These are phyloP conservation scores for Neurospora hispaniola DNA, from an alignment of 495 filamentous ascomycete species.

Conservation along the genomic window DNA sequence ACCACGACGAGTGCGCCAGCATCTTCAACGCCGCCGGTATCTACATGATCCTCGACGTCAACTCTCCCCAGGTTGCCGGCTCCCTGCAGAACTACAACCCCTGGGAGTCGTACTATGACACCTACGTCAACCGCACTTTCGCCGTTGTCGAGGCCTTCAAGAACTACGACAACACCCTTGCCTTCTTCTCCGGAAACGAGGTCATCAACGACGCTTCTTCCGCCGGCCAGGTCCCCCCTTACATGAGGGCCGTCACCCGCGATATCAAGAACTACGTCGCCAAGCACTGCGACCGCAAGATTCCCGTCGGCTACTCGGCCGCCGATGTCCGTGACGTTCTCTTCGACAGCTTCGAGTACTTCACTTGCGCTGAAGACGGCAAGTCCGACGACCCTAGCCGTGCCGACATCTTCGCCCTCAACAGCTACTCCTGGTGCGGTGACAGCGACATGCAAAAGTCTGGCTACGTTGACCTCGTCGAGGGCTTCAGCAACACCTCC, in stretches of 20 bases:
- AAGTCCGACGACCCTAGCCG: conserved; percentile 51
- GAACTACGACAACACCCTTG: conserved; percentile 80
- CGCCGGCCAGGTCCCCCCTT: conserved; percentile 45
- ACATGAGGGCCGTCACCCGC: conserved; percentile 72
- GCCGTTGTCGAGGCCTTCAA: conserved; percentile 91
- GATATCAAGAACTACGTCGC: conserved; percentile 73
- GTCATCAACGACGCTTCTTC: conserved; percentile 65
- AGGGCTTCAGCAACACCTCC: conserved; percentile 57
- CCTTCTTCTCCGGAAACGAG: conserved; percentile 90
- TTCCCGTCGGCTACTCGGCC: conserved; percentile 56
- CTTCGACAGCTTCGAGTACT: conserved; percentile 69
- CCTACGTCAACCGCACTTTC: conserved; percentile 77
- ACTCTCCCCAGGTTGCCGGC: conserved; percentile 73
- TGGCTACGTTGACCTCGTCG: conserved; percentile 61
- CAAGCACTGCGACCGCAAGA: conserved; percentile 27
- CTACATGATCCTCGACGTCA: conserved; percentile 72
- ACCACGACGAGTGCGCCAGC: conserved; percentile 81
- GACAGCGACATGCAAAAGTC: conserved; percentile 57
- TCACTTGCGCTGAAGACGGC: conserved; percentile 67
- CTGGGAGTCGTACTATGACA: conserved; percentile 56
- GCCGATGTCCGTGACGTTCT: conserved; percentile 79
- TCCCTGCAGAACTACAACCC: conserved; percentile 63
- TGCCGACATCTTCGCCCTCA: conserved; percentile 84
- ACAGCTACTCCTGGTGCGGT: conserved; percentile 94
- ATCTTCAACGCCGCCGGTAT: conserved; percentile 73